Base-by-base conservation (phyloP, 2,329 filamentous ascomycete genomes). In the Paracorniculantispora psalliotae region DNA sequence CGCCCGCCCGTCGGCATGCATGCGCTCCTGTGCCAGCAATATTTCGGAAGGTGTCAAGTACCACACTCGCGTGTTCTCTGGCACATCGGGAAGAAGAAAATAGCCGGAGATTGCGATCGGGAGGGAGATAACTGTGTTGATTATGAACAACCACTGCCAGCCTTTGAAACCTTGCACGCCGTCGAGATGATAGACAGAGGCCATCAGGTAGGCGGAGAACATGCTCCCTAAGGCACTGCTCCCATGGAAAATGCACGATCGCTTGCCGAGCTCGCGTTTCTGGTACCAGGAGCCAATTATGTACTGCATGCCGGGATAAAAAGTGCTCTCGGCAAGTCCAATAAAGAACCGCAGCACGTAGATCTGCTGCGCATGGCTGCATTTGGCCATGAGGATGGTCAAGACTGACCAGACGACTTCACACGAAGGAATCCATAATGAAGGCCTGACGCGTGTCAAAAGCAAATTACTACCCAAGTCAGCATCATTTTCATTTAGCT, bases 161-260 rank as follows among this genome's bases (percentile, higher is more conserved):
- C 80, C 81, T 0, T 76, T 68, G 67, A 79, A 74, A 0, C 79
- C 80, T 4, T 68, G 69, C 0, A 77, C 71, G 0, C 79, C 79
- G 1, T 67, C 64, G 1, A 68, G 63, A 4, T 62, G 63, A 19
- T 82, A 81, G 0, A 78, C 78, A 0, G 67, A 71, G 1, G 72
- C 69, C 64, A 73, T 72, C 0, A 74, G 64, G 26, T 74, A 73
- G 0, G 68, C 66, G 0, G 67, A 67, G 0, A 69, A 63, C 67
- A 69, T 68, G 19, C 68, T 67, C 0, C 67, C 71, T 0, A 70
- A 62, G 2, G 66, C 65, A 0, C 67, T 66, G 56, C 66, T 68
- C 0, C 71, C 72, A 25, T 77, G 74, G 59, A 77, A 78, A 1
- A 79, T 68, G 4, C 72, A 73, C 0, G 75, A 72, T 13, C 76